These are phyloP conservation scores for Cynara cardunculus DNA, from an alignment of 129 eudicot species.

Conservation along the genomic window DNA sequence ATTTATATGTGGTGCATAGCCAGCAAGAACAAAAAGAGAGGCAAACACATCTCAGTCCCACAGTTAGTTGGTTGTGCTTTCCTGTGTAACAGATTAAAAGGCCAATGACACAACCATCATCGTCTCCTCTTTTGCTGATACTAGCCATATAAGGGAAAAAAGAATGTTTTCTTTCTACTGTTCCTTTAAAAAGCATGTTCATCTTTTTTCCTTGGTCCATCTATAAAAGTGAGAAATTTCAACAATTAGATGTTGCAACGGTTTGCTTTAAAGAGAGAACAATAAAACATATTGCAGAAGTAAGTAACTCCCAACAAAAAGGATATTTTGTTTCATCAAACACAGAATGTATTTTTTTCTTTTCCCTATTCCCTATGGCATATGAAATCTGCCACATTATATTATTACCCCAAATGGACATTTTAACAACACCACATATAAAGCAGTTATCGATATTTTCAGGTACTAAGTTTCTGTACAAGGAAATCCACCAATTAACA, in stretches of 20 bases:
- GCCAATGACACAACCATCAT: neutral
- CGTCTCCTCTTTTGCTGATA: neutral
- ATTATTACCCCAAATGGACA: slow-evolving; percentile 7
- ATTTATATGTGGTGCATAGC: neutral
- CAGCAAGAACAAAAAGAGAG: neutral
- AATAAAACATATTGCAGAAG: slow-evolving; percentile 1
- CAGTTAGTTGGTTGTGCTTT: neutral
- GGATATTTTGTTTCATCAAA: slow-evolving; percentile 14
- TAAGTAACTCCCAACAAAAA: slow-evolving; percentile 13
- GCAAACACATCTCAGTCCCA: neutral
- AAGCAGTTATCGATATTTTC: slow-evolving; percentile 11
- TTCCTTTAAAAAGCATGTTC: slow-evolving; percentile 1
- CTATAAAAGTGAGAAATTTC: neutral
- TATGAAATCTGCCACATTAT: neutral
- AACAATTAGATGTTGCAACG: slow-evolving; percentile 8
- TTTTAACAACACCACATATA: neutral
- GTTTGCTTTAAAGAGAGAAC: slow-evolving; percentile 13
- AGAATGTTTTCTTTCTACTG: neutral
- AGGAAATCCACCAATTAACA: neutral
- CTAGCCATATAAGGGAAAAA: neutral
- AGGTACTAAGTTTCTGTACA: neutral
- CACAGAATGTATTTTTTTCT: neutral
- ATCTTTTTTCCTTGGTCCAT: neutral
- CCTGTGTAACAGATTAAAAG: neutral
- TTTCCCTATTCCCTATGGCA: slow-evolving; percentile 8